Percentiles rank a stretch among this genome's conserved stretches.
These are phyloP conservation scores for Sphenostylis stenocarpa DNA, from an alignment of 306 rosid genomes.

Conservation along the genomic window DNA sequence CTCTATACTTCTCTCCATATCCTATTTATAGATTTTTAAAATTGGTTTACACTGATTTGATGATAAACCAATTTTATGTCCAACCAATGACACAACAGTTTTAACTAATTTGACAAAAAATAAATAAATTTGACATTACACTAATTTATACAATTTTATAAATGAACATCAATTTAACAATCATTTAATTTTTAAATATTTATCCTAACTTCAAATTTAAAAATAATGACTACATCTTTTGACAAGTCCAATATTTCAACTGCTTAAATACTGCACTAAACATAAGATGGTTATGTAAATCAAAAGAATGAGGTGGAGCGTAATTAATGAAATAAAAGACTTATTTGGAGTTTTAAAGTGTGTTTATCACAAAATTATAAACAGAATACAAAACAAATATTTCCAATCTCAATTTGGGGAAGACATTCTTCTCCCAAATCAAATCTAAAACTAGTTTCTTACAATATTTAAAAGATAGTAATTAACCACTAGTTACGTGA, in stretches of 20 bases:
- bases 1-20: no score
- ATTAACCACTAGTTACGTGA: background rate
- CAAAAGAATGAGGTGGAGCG: background rate
- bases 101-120: no score
- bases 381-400: background rate
- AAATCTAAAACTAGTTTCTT: background rate
- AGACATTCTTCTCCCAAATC: background rate
- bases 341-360: no score
- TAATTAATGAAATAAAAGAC: no score
- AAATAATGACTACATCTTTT: background rate
- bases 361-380: background rate
- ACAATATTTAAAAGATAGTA: background rate
- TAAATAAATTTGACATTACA: no score
- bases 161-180: no score
- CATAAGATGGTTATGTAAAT: background rate
- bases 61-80: no score
- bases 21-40: no score
- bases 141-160: no score
- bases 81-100: no score
- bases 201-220: background rate
- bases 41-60: no score
- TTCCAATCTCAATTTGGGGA: background rate
- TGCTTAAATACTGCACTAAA: background rate
- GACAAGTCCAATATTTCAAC: background rate
- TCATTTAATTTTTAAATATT: no score